A percentile compares a stretch with the other conserved stretches of the same genome.
Evolutionary conservation across 108 stramenopile species (phyloP).

Genomic region (Cyclotella distinguenda): DNA sequence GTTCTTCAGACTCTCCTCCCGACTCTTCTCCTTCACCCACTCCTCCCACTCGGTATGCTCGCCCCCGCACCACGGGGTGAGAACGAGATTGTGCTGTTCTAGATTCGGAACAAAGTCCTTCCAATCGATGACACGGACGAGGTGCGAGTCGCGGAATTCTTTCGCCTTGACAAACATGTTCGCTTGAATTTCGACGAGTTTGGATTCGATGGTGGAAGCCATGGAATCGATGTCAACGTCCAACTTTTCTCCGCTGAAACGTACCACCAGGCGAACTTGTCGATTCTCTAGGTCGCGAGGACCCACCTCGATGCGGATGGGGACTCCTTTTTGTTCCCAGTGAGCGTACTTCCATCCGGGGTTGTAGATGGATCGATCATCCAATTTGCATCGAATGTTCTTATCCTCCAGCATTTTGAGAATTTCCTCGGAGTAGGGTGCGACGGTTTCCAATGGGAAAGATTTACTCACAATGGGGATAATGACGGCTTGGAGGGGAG

Average conservation of each 20-base stretch:
- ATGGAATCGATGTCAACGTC: constrained; percentile 76
- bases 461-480: constrained; percentile 94
- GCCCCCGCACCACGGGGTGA: constrained; percentile 96
- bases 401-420: constrained; percentile 58
- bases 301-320: constrained; percentile 97
- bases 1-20: constrained; percentile 80
- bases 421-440: constrained; percentile 73
- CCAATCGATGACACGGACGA: constrained; percentile 95
- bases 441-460: constrained; percentile 61
- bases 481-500: constrained; percentile 96
- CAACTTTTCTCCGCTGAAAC: constrained; percentile 88
- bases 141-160: constrained; percentile 86
- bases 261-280: constrained; percentile 75
- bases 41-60: constrained; percentile 96
- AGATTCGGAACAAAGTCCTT: constrained; percentile 97
- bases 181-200: constrained; percentile 89
- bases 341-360: constrained; percentile 99
- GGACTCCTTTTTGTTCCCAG: constrained; percentile 99
- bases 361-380: constrained; percentile 94
- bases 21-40: constrained; percentile 95
- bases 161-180: constrained; percentile 91
- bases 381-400: constrained; percentile 88
- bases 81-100: constrained; percentile 91
- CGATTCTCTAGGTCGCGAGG: constrained; percentile 92
- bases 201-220: constrained; percentile 47